These are phyloP conservation scores for Davidsoniella eucalypti DNA, from an alignment of 2,329 filamentous ascomycete genomes.

Conservation along the genomic window DNA sequence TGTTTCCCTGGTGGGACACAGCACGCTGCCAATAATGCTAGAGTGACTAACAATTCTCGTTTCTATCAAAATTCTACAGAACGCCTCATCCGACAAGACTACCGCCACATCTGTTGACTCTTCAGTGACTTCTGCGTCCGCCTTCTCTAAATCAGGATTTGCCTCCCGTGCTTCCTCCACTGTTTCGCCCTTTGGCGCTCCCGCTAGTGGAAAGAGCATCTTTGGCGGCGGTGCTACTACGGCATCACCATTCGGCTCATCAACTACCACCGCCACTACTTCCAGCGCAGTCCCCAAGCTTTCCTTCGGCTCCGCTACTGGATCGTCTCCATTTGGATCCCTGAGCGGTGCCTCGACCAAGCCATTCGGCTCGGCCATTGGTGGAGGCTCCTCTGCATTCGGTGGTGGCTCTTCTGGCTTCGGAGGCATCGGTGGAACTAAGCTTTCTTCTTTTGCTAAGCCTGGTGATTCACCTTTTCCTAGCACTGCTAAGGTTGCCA, in stretches of 20 bases:
- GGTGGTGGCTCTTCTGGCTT: conserved; percentile 35
- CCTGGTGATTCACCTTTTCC: conserved; percentile 32
- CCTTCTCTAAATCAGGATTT: conserved; percentile 54
- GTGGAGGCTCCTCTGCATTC: conserved; percentile 25
- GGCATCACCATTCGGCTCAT: conserved; percentile 19
- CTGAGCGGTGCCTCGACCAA: conserved; percentile 20
- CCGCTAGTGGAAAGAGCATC: conserved; percentile 21
- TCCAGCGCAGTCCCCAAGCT: conserved; percentile 27
- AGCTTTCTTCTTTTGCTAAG: conserved; percentile 39
- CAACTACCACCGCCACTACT: neutral
- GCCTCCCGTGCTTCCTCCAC: conserved; percentile 45
- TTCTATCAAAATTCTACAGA: neutral
- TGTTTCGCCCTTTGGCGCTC: conserved; percentile 46
- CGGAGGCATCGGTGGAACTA: conserved; percentile 38
- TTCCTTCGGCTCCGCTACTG: conserved; percentile 28
- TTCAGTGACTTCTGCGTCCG: conserved; percentile 34
- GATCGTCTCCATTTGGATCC: conserved; percentile 31
- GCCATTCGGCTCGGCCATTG: conserved; percentile 30
- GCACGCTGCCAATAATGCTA: neutral
- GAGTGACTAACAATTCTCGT: neutral
- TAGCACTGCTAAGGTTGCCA: conserved; percentile 39
- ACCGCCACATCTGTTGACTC: conserved; percentile 15
- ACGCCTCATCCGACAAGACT: conserved; percentile 18
- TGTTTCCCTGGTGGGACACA: neutral
- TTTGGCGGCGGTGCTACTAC: conserved; percentile 16